phyloP scores from a whole-genome alignment of 352 stramenopile genomes.

The Albugo laibachii region DNA sequence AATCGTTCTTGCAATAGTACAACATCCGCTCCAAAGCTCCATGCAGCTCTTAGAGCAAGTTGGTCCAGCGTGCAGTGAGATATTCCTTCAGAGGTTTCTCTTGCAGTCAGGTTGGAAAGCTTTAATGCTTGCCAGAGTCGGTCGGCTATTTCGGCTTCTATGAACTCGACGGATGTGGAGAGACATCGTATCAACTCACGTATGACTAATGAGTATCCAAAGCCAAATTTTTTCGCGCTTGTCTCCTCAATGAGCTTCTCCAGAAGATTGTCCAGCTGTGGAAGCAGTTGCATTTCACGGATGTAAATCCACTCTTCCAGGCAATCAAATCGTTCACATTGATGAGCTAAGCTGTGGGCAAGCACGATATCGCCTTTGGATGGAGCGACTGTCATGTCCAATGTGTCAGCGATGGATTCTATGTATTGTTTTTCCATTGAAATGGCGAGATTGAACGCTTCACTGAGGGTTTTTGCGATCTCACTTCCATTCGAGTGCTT shows the following conservation, averaged over 20 bases:
- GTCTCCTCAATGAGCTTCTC: slow-evolving; percentile 29
- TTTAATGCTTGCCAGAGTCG: neutral
- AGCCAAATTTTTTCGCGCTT: slow-evolving; percentile 49
- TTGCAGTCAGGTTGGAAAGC: neutral
- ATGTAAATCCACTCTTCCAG: slow-evolving; percentile 70
- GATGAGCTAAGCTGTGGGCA: slow-evolving; percentile 62
- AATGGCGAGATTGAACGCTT: slow-evolving; percentile 64
- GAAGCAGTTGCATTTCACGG: slow-evolving; percentile 60
- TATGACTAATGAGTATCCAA: slow-evolving; percentile 61
- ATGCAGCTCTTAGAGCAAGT: slow-evolving; percentile 23
- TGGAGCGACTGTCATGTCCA: slow-evolving; percentile 5
- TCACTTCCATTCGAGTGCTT: slow-evolving; percentile 20
- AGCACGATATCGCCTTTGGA: slow-evolving; percentile 43
- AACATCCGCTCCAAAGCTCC: slow-evolving; percentile 36
- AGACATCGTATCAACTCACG: slow-evolving; percentile 69
- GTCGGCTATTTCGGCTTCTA: neutral
- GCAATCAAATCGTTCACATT: slow-evolving; percentile 69
- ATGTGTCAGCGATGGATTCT: slow-evolving; percentile 14
- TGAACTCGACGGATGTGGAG: slow-evolving; percentile 51
- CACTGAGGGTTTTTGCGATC: slow-evolving; percentile 45
- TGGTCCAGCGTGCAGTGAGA: slow-evolving; percentile 18
- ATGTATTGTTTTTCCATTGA: slow-evolving; percentile 69
- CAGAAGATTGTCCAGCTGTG: slow-evolving; percentile 36
- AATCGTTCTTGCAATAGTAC: slow-evolving; percentile 14
- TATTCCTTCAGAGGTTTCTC: neutral